Evolutionary conservation across 2,329 filamentous ascomycete genomes (phyloP), one percentile per base, ranked within the genome.

Genomic region (Lanzia echinophila): DNA sequence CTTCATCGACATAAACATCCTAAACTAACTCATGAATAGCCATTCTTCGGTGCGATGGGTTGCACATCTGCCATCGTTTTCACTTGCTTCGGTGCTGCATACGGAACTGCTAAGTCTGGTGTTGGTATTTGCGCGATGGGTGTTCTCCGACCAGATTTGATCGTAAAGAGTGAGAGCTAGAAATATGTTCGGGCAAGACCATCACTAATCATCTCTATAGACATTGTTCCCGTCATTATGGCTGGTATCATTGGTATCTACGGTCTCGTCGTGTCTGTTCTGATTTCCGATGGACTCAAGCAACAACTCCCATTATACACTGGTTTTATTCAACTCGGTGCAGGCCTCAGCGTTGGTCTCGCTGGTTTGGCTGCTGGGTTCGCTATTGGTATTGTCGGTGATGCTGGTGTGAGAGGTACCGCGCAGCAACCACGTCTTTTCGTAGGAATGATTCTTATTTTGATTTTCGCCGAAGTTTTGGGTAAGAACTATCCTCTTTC

Each of bases 211-310:
- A 24, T 39, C 7, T 47, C 47, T 38, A 47, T 64, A 97, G 92
- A 96, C 82, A 96, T 97, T 74, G 92, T 97, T 62, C 94, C 94
- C 72, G 94, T 97, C 75, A 96, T 99, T 85, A 99, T 99, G 94
- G 94, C 94, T 81, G 94, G 94, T 97, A 99, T 99, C 76, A 97
- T 99, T 76, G 94, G 90, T 87, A 97, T 99, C 74, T 99, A 94
- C 78, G 88, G 88, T 68, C 82, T 94, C 62, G 88, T 94, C 75
- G 88, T 92, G 58, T 91, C 88, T 17, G 88, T 94, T 71, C 76
- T 94, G 68, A 90, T 94, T 70, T 90, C 88, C 69, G 87, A 90
- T 71, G 84, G 83, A 66, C 77, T 94, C 61, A 79, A 78, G 65
- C 87, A 92, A 74, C 70, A 82, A 61, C 74, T 87, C 58, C 79